Conservation (phyloP, 495 filamentous ascomycete species). For the Staphylotrichum tortipilum region DNA sequence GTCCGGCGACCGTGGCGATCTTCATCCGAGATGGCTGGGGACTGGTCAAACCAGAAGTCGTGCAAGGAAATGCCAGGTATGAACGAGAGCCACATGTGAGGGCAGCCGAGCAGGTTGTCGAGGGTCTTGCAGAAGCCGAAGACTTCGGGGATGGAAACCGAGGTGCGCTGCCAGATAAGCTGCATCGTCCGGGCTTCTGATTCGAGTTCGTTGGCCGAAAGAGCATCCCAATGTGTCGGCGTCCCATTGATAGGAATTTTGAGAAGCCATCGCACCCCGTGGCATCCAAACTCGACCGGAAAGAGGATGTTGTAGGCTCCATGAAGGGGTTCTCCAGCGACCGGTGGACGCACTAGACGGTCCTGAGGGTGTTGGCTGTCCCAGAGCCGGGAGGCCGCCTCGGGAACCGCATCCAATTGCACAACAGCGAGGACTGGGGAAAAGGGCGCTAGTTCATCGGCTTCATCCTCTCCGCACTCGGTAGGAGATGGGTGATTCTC, state of each 20-base stretch:
- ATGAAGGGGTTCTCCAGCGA: not conserved
- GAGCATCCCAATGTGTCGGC: not conserved
- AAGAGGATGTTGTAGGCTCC: not conserved
- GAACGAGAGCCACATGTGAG: conserved; percentile 4
- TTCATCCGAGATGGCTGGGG: not conserved
- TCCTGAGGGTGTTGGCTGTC: not conserved
- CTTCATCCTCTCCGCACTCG: too few relatives aligned
- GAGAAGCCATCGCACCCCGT: not conserved
- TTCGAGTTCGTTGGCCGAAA: conserved; percentile 1
- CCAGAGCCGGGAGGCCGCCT: not conserved
- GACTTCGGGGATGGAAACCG: not conserved
- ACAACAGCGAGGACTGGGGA: not conserved
- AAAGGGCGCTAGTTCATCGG: not conserved
- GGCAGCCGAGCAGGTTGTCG: conserved; percentile 2
- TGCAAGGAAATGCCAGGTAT: not conserved
- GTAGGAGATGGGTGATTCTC: too few relatives aligned
- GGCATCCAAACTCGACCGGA: not conserved
- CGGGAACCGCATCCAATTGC: not conserved
- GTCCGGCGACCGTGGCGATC: not conserved
- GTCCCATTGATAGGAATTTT: not conserved
- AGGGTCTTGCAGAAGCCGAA: not conserved
- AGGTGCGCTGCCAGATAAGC: not conserved
- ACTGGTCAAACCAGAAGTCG: conserved; percentile 3
- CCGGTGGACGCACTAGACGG: not conserved
- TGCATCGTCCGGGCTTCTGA: conserved; percentile 4